A percentile compares a stretch with the other conserved stretches of the same genome.
These are phyloP conservation scores for Fusarium subtropicale DNA, from an alignment of 2,329 filamentous ascomycete genomes.

Conservation along the genomic window DNA sequence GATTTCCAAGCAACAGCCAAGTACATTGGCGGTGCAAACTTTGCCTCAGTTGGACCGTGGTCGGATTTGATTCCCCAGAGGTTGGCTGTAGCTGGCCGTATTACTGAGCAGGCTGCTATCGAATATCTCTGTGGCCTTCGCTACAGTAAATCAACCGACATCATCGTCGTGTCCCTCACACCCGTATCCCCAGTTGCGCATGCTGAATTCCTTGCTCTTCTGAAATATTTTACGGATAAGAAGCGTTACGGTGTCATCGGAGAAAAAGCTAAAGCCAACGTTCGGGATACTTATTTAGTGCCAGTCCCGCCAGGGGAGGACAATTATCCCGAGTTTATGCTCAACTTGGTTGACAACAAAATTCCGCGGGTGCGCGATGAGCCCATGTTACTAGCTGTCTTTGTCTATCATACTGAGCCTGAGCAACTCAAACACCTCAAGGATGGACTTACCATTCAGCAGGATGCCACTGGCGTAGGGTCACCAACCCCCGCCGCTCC, in stretches of 20 bases:
- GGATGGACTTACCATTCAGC: conserved; percentile 28
- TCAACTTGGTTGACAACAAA: conserved; percentile 86
- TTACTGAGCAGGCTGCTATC: conserved; percentile 83
- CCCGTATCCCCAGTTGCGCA: conserved; percentile 71
- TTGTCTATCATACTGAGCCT: conserved; percentile 79
- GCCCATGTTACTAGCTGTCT: conserved; percentile 82
- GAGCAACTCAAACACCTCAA: conserved; percentile 50
- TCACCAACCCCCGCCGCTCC: conserved; percentile 53
- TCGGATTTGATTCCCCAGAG: conserved; percentile 76
- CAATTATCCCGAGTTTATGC: conserved; percentile 85
- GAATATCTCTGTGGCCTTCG: conserved; percentile 91
- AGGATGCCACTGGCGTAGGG: conserved; percentile 30
- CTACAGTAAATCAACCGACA: conserved; percentile 84
- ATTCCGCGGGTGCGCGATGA: conserved; percentile 79
- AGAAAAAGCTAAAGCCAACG: conserved; percentile 77
- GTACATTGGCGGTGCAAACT: conserved; percentile 85
- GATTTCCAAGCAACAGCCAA: conserved; percentile 82
- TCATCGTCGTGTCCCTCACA: conserved; percentile 81
- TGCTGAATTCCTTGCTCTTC: conserved; percentile 78
- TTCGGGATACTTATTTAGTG: conserved; percentile 92
- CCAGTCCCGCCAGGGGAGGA: conserved; percentile 80
- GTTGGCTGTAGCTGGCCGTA: conserved; percentile 80
- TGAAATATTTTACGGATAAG: conserved; percentile 86
- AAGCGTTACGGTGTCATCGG: conserved; percentile 89
- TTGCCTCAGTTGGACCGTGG: conserved; percentile 75